Evolutionary conservation across 2,329 filamentous ascomycete genomes (phyloP), one percentile per base, ranked within the genome.

Genomic region (Bisporella sp.): DNA sequence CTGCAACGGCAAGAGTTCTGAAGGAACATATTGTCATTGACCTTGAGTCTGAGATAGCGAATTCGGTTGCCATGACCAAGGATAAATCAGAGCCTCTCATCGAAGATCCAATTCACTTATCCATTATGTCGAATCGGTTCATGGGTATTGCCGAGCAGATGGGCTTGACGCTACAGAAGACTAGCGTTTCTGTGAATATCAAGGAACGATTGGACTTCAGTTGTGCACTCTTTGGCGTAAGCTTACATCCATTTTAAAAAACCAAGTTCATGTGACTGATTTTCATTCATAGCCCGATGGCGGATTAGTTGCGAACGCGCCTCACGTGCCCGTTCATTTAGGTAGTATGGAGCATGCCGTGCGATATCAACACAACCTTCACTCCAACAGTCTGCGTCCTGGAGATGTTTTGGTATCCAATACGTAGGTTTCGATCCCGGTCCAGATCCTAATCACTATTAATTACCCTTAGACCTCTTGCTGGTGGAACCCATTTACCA

Each of bases 11-110:
- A 0, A 70, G 89, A 30, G 54, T 56, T 21, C 81, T 95, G 12
- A 76, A 87, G 55, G 93, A 89, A 0, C 91, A 95, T 59, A 87
- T 96, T 5, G 77, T 96, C 11, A 90, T 96, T 62, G 89, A 95
- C 33, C 48, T 57, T 32, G 46, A 45, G 11, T 33, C 41, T 32
- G 39, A 47, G 9, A 42, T 30, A 28, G 8, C 43, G 5, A n/a
- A 28, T 2, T 13, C 29, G 35, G 30, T 51, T n/a, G 35, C 42
- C 5, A 13, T 31, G 50, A 70, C 73, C 53, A 65, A 75, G 29
- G 21, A 21, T 21, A 69, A 68, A 48, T 74, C 39, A 21, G 42
- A 49, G 30, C 75, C 80, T 51, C 79, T 87, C 0, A 46, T 30
- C 1, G 81, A 87, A 30, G 84, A 90, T 63, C 86, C 86, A 0